These are phyloP conservation scores for Quercus lobata DNA, from an alignment of 331 rosid species.

Conservation along the genomic window DNA sequence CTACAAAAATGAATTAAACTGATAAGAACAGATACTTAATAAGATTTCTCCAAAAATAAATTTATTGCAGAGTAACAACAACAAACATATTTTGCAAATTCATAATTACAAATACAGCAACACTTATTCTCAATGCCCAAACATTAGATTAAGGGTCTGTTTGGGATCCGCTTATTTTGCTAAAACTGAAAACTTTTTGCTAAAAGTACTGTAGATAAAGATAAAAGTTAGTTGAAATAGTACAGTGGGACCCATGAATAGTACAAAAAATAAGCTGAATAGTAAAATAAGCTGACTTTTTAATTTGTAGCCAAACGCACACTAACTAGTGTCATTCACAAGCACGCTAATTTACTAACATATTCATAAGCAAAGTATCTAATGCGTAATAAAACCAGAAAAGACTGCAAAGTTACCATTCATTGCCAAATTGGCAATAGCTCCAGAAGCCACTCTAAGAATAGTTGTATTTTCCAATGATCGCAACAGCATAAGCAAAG, in stretches of 20 bases:
- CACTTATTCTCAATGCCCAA: not conserved
- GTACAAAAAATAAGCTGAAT: too few species aligned
- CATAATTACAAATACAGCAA: not conserved
- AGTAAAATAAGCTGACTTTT: too few species aligned
- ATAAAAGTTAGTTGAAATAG: too few species aligned
- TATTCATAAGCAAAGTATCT: not conserved
- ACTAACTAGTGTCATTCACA: not conserved
- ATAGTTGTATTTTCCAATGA: conserved; percentile 55
- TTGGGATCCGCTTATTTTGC: too few species aligned
- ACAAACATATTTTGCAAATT: not conserved
- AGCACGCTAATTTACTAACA: not conserved
- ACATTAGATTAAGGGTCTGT: not conserved
- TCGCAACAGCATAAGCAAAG: conserved; percentile 52
- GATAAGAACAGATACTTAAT: too few species aligned
- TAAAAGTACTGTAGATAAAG: too few species aligned
- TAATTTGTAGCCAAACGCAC: too few species aligned
- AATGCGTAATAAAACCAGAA: not conserved
- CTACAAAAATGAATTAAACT: not conserved
- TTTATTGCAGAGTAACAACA: not conserved
- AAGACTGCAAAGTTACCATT: conserved; percentile 42
- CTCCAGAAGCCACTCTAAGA: conserved; percentile 74
- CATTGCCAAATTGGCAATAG: conserved; percentile 77
- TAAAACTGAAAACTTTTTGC: too few species aligned
- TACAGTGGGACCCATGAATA: rapidly evolving
- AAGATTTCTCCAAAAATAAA: not conserved